Conservation (phyloP, 495 filamentous ascomycete genomes). For the Hypoxylon lienhwacheense region DNA sequence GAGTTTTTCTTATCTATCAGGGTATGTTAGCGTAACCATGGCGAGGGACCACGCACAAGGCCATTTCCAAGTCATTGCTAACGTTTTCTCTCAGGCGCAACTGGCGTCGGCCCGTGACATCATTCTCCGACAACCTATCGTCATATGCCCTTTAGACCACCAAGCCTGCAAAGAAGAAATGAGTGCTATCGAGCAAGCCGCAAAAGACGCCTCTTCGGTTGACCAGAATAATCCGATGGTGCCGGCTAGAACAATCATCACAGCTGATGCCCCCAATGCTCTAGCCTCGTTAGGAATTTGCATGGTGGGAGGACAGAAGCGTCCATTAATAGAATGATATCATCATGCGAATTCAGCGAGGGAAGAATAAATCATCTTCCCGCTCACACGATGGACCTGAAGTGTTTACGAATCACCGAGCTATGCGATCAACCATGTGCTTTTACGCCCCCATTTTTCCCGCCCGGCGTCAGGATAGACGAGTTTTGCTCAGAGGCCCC, state of each 20-base stretch:
- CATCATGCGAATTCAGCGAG: background rate
- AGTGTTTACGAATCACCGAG: conserved; percentile 2
- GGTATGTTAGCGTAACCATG: conserved; percentile 53
- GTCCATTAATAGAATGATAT: conserved; percentile 83
- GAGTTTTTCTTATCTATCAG: conserved; percentile 95
- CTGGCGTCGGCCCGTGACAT: conserved; percentile 92
- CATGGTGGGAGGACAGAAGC: conserved; percentile 82
- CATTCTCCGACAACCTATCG: conserved; percentile 84
- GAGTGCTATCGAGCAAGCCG: conserved; percentile 94
- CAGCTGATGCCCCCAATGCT: conserved; percentile 73
- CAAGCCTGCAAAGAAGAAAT: conserved; percentile 97
- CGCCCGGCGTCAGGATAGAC: no score
- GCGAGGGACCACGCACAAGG: background rate
- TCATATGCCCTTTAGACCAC: conserved; percentile 94
- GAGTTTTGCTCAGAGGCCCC: no score
- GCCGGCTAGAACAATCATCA: conserved; percentile 78
- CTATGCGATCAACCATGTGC: background rate
- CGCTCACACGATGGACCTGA: background rate
- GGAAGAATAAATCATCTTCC: background rate
- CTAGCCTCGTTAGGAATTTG: conserved; percentile 78
- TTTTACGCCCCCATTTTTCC: no score
- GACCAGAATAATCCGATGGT: conserved; percentile 87
- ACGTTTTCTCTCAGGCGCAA: conserved; percentile 65
- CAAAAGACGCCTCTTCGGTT: conserved; percentile 84
- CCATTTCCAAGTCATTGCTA: conserved; percentile 16